A percentile compares a stretch with the other conserved stretches of the same genome.
Evolutionary conservation across 495 filamentous ascomycete species (phyloP).

Genomic region (Thozetella sp.): DNA sequence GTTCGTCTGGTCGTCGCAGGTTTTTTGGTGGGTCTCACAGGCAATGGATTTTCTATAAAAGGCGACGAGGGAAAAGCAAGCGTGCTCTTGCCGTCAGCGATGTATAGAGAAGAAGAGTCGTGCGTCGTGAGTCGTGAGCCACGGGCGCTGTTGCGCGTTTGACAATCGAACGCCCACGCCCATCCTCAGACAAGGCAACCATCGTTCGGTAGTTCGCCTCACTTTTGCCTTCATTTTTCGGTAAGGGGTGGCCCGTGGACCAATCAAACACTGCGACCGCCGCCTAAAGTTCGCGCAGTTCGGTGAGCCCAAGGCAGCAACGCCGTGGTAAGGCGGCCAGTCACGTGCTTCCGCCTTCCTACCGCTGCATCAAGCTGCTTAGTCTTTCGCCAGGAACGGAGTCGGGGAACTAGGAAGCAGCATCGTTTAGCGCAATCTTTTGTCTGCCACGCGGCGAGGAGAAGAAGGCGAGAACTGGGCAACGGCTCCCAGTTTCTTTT

Average conservation of each 20-base stretch:
- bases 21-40: not conserved
- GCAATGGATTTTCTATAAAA: not conserved
- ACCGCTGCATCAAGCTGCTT: too few species aligned
- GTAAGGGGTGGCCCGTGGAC: not conserved
- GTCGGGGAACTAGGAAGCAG: too few species aligned
- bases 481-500: too few species aligned
- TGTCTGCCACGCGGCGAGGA: too few species aligned
- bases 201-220: conserved; percentile 14
- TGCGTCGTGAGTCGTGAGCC: too few species aligned
- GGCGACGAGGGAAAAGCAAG: not conserved
- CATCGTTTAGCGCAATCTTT: too few species aligned
- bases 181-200: conserved; percentile 5
- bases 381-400: too few species aligned
- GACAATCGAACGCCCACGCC: not conserved
- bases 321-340: not conserved
- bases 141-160: not conserved
- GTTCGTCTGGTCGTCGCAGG: not conserved
- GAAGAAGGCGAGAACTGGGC: too few species aligned
- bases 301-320: conserved; percentile 3
- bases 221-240: conserved; percentile 12
- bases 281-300: not conserved
- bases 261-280: conserved; percentile 6
- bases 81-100: not conserved
- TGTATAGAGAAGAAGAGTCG: not conserved
- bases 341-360: not conserved